These are phyloP conservation scores for Dinochytrium kinnereticum DNA, from an alignment of 371 early-diverging fungal species.

Conservation along the genomic window DNA sequence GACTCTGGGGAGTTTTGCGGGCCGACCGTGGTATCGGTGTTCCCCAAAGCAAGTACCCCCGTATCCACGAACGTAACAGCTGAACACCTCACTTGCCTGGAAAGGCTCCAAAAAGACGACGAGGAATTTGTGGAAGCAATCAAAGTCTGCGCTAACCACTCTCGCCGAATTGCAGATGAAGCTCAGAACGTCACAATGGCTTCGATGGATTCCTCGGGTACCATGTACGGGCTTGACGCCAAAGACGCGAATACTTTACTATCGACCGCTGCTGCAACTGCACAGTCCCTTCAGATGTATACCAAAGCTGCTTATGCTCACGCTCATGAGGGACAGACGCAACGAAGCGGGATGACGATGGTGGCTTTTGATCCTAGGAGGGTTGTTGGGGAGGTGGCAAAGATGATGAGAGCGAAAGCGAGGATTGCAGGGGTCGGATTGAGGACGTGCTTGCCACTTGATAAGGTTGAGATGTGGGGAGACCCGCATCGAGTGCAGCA, in stretches of 20 bases:
- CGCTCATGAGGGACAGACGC: neutral
- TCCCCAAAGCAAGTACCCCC: no score
- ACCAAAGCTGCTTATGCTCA: neutral
- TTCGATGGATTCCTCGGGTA: no score
- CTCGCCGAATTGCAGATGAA: slow-evolving; percentile 53
- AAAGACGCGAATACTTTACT: no score
- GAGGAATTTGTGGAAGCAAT: slow-evolving; percentile 59
- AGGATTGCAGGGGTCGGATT: neutral
- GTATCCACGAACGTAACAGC: no score
- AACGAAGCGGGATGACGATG: neutral
- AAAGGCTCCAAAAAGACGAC: slow-evolving; percentile 29
- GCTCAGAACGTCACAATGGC: slow-evolving; percentile 28
- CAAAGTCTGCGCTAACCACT: slow-evolving; percentile 41
- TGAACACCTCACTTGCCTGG: slow-evolving; percentile 57
- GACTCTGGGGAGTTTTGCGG: slow-evolving; percentile 66
- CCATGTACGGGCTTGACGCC: no score
- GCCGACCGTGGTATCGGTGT: no score
- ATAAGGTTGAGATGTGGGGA: neutral
- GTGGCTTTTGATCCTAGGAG: neutral
- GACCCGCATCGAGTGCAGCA: slow-evolving; percentile 21
- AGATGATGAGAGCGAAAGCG: neutral
- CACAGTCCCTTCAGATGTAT: neutral
- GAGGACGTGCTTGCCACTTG: slow-evolving; percentile 8
- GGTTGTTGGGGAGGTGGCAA: slow-evolving; percentile 1
- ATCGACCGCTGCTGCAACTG: no score